Conservation (phyloP, 2,329 filamentous ascomycete genomes). For the Paracamarosporium sp. region DNA sequence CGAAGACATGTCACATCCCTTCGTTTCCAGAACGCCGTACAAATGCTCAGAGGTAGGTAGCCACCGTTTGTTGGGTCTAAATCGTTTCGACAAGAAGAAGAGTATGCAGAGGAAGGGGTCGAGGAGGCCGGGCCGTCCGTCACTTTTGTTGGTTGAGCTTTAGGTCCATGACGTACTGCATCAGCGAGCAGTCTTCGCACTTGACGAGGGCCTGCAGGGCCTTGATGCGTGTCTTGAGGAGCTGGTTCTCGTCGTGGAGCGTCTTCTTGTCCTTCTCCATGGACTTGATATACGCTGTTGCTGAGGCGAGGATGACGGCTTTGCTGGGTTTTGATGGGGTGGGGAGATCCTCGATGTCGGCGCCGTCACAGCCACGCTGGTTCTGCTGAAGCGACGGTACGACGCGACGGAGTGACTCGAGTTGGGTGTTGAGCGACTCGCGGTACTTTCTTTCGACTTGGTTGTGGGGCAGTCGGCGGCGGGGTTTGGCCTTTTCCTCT, state of each 20-base stretch:
- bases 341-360: conserved; percentile 53
- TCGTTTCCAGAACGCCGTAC: conserved; percentile 24
- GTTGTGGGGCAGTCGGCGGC: conserved; percentile 50
- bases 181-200: conserved; percentile 54
- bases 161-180: conserved; percentile 52
- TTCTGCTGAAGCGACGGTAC: conserved; percentile 50
- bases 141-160: conserved; percentile 43
- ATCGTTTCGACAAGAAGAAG: neutral
- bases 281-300: conserved; percentile 55
- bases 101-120: conserved; percentile 1
- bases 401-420: conserved; percentile 50
- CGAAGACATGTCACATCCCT: conserved; percentile 15
- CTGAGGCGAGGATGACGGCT: conserved; percentile 55
- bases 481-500: conserved; percentile 41
- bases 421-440: conserved; percentile 54
- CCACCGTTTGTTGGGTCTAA: too few species aligned
- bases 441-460: conserved; percentile 56
- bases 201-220: conserved; percentile 54
- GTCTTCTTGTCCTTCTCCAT: conserved; percentile 52
- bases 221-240: conserved; percentile 48
- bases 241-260: conserved; percentile 47
- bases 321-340: conserved; percentile 52
- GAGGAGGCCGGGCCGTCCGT: neutral
- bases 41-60: conserved; percentile 13
- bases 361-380: conserved; percentile 41